These are phyloP conservation scores for Erodium chrysanthum DNA, from an alignment of 441 rosid species.

Conservation along the genomic window DNA sequence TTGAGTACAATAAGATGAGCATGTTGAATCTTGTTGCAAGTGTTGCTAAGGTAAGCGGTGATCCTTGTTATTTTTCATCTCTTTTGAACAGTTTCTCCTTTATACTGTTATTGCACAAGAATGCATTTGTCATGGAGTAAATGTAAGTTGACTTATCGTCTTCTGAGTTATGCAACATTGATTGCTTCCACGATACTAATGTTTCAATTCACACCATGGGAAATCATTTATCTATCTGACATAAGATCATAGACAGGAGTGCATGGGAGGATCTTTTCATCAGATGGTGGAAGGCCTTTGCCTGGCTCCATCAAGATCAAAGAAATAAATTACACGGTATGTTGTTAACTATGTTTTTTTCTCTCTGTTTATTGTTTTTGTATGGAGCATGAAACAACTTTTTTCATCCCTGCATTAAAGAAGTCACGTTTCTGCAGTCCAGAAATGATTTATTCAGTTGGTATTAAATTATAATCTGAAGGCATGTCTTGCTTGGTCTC, in stretches of 20 bases:
- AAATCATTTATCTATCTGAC: constrained; percentile 12
- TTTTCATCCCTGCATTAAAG: no score
- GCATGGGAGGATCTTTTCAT: constrained; percentile 81
- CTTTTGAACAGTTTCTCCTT: background rate
- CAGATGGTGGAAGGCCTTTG: constrained; percentile 64
- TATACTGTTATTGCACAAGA: background rate
- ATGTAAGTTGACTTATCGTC: background rate
- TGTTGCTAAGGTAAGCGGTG: constrained; percentile 50
- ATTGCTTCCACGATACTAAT: background rate
- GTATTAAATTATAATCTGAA: no score
- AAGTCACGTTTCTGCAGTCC: no score
- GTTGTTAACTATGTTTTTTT: background rate
- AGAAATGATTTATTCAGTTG: no score
- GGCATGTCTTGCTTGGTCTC: no score
- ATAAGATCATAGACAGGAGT: constrained; percentile 54
- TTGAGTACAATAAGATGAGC: constrained; percentile 86
- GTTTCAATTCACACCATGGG: background rate
- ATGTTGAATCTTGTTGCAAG: constrained; percentile 83
- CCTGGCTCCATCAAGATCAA: constrained; percentile 50
- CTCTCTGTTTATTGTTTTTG: no score
- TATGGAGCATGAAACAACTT: no score
- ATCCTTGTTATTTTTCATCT: background rate
- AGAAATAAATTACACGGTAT: constrained; percentile 72
- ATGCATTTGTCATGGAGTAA: background rate
- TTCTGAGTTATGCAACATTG: background rate